Percentiles rank a stretch among this genome's conserved stretches.
phyloP scores from a whole-genome alignment of 2,329 filamentous ascomycete species.

The Pseudogymnoascus sp. region DNA sequence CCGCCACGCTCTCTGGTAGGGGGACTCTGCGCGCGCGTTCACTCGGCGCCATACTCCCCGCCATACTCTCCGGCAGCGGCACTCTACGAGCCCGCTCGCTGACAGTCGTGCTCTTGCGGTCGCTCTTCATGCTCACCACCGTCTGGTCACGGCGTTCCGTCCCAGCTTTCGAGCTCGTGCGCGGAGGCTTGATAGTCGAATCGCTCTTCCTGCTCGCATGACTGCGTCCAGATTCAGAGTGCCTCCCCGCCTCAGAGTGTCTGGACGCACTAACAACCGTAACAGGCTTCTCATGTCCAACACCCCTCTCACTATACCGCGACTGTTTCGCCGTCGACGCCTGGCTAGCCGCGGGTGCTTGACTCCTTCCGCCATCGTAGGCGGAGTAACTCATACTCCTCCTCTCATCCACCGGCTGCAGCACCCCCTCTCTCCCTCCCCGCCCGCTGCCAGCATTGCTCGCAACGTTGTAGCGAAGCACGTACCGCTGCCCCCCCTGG shows the following conservation, averaged over 20 bases:
- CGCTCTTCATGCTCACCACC: constrained; percentile 1
- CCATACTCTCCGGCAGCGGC: constrained; percentile 19
- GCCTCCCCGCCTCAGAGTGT: neutral
- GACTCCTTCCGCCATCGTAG: neutral
- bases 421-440: neutral
- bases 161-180: neutral
- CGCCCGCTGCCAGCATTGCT: neutral
- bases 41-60: constrained; percentile 30
- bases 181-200: constrained; percentile 9
- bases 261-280: neutral
- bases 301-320: neutral
- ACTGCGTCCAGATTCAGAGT: neutral
- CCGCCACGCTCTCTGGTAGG: constrained; percentile 24
- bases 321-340: neutral
- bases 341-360: neutral
- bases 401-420: neutral
- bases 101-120: neutral
- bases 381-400: constrained; percentile 1
- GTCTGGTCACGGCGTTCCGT: neutral
- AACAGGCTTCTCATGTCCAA: neutral
- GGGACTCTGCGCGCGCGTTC: constrained; percentile 19
- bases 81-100: constrained; percentile 15
- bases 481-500: neutral
- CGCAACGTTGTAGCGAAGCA: neutral
- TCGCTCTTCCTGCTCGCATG: neutral